Evolutionary conservation across 192 early-diverging fungal species (phyloP).

Genomic region (Podila verticillata): DNA sequence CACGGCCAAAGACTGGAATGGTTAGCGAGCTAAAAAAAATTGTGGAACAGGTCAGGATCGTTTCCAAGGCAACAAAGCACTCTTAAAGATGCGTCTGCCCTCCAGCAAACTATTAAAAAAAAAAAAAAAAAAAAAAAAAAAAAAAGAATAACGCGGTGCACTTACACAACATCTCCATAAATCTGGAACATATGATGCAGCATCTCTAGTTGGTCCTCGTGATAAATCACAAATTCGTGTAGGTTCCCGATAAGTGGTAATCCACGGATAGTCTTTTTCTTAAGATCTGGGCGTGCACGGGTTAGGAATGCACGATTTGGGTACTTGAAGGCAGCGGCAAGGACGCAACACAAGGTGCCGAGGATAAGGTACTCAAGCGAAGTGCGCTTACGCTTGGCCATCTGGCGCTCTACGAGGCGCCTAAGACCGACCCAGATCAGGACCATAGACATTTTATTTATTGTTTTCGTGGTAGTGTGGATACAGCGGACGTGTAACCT

Average conservation of each 20-base stretch:
- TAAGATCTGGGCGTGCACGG: constrained; percentile 22
- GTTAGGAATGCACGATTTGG: constrained; percentile 38
- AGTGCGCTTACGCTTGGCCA: constrained; percentile 17
- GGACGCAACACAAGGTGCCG: constrained; percentile 15
- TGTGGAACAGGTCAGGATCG: neutral
- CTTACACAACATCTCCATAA: constrained; percentile 25
- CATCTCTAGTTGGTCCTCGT: neutral
- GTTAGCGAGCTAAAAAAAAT: constrained; percentile 14
- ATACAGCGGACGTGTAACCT: too few species aligned
- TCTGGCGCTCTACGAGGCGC: constrained; percentile 17
- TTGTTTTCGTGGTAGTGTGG: too few species aligned
- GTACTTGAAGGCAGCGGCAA: constrained; percentile 31
- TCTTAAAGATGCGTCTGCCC: neutral
- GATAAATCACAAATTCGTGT: neutral
- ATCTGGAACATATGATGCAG: constrained; percentile 1
- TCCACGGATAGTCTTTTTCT: constrained; percentile 9
- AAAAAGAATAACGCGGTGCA: neutral
- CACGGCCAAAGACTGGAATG: constrained; percentile 28
- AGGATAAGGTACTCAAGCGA: constrained; percentile 27
- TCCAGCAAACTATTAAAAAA: too few species aligned
- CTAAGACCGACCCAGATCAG: constrained; percentile 16
- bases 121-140: neutral
- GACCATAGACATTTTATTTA: constrained; percentile 10
- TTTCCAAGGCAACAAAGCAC: neutral
- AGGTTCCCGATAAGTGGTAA: constrained; percentile 34